Conservation (phyloP, 1,284 basidiomycete species). For the Ganoderma lucidum region DNA sequence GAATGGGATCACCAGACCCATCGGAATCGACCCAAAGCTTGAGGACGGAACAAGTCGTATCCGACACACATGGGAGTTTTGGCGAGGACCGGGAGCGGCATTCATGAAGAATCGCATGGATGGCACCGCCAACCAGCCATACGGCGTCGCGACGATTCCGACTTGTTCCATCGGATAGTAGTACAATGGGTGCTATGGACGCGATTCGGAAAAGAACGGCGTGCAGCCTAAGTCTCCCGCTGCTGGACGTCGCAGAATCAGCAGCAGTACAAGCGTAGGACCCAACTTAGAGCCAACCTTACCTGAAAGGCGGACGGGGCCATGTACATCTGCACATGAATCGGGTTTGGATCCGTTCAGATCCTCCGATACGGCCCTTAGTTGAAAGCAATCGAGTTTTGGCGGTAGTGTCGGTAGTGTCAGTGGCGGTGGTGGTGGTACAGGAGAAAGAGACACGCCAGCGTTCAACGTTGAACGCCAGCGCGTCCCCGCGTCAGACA, state of each 20-base stretch:
- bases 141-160: not conserved
- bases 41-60: conserved; percentile 7
- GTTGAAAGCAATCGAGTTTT: not conserved
- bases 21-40: not conserved
- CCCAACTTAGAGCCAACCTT: not conserved
- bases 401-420: not conserved
- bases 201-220: not conserved
- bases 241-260: not conserved
- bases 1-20: conserved; percentile 2
- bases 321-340: not conserved
- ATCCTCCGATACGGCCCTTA: not conserved
- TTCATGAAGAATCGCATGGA: not conserved
- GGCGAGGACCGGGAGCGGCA: conserved; percentile 1
- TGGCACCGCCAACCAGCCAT: not conserved
- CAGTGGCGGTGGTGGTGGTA: conserved; percentile 1
- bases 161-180: not conserved
- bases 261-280: not conserved
- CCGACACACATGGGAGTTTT: not conserved
- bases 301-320: not conserved
- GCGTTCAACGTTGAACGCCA: not conserved
- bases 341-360: not conserved
- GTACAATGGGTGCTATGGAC: not conserved
- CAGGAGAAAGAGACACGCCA: conserved; percentile 5
- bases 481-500: not conserved
- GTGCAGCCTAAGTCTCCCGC: not conserved